Base-by-base conservation (phyloP, 148 eudicot genomes). In the Simmondsia chinensis region DNA sequence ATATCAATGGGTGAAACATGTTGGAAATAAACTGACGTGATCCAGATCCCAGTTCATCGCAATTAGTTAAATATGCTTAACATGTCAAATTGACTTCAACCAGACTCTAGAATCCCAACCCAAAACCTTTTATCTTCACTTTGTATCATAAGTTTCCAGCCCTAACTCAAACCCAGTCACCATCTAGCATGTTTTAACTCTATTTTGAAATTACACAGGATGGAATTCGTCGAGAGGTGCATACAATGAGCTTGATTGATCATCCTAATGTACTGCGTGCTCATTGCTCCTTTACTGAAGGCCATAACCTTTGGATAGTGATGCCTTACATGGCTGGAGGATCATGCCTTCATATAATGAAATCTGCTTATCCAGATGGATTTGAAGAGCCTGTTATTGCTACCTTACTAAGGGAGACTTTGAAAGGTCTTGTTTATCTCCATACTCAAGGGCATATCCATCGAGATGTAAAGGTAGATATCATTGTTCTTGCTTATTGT, bases 241-340 rank as follows among this genome's bases (percentile, higher is more conserved):
- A 79, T 45, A 91, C 79, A 2, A 85, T 91, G 99, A 74, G 64
- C 65, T 70, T 91, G 63, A 79, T 77, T 45, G 74, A 74, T 65
- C 89, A 91, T 57, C 73, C 95, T 54, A 82, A 82, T 72, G 50
- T 86, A 44, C 61, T 91, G 36, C 82, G 71, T 46, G 85, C 99
- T 11, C 79, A 72, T 67, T 85, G 99, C 65, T 91, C 99, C 16
- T 91, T 91, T 59, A 71, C 88, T 20, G 32, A 79, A 32, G 94
- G 79, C n/a, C 94, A 82, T 42, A 65, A 52, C 54, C 95, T 91
- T 46, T 91, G 99, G 95, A 88, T 91, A 63, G 99, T 91, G 54
- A 91, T 86, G 93, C 99, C 99, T 34, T 91, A 79, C 70, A 82
- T 85, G 99, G 85, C 82, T 35, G 95, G 72, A 16, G 99, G 99